phyloP scores from a whole-genome alignment of 306 rosid species.

The Clitoria ternatea region DNA sequence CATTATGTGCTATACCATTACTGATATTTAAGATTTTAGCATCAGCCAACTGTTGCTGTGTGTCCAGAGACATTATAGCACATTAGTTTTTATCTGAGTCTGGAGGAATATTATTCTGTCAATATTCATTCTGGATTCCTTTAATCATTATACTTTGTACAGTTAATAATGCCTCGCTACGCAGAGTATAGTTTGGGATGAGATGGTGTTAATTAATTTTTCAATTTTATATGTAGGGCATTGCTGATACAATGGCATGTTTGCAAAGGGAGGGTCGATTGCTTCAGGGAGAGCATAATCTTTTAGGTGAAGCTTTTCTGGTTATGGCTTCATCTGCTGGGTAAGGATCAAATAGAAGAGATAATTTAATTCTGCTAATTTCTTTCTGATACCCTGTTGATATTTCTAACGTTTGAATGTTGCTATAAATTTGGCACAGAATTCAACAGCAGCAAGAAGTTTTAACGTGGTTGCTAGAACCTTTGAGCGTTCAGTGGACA shows the following conservation, averaged over 20 bases:
- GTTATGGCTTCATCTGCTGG: conserved; percentile 97
- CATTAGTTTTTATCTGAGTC: neutral
- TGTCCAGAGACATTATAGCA: neutral
- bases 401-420: conserved; percentile 8
- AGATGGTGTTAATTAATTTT: conserved; percentile 27
- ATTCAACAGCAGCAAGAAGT: conserved; percentile 97
- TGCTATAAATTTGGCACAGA: conserved; percentile 47
- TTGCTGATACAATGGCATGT: conserved; percentile 85
- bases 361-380: neutral
- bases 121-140: conserved; percentile 8
- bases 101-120: neutral
- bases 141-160: neutral
- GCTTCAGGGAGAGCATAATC: conserved; percentile 93
- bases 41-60: neutral
- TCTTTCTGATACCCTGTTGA: conserved; percentile 8
- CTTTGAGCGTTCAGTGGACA: conserved; percentile 83
- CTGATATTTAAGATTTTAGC: neutral
- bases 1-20: neutral
- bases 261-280: conserved; percentile 86
- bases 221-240: conserved; percentile 54
- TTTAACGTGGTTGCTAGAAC: conserved; percentile 89
- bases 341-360: conserved; percentile 41
- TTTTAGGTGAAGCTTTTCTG: conserved; percentile 97
- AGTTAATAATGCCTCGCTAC: neutral
- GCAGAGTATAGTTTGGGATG: conserved; percentile 2